Evolutionary conservation across 768 basidiomycete species (phyloP), one percentile per base, ranked within the genome.

Genomic region (Russula earlei): DNA sequence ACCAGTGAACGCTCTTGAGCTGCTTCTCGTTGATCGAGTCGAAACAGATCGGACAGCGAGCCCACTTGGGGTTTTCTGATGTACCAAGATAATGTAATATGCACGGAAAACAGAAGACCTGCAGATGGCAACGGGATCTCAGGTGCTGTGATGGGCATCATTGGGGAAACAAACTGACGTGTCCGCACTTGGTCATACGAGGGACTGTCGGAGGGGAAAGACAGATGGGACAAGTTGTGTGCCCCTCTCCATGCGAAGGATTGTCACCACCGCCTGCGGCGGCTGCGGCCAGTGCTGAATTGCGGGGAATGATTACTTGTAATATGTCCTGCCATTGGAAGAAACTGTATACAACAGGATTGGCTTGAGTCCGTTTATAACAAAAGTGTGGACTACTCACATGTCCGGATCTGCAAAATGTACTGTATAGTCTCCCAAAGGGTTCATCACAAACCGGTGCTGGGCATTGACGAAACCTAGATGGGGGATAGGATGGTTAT

Each of bases 341-440:
- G 73, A 87, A 93, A 65, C 93, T 96, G 58, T 5, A 11, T 0
- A 12, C 33, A 29, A 33, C 7, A 8, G 34, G 25, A 40, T 57
- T 54, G 41, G 20, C 51, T 44, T 58, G 43, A 56, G 33, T 48
- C 40, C 40, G 49, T 40, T 17, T 59, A 60, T 67, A 66, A 50
- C 42, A 34, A 34, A 33, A 41, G 34, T 31, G 27, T 47, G 34
- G 33, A 54, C 48, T 45, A 75, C 89, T 66, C 69, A 88, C 87
- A 98, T 94, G 70, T 99, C 96, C 33, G 96, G 92, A 69, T 97
- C 94, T 40, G 91, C 92, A 67, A 97, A 94, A 69, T 96, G 93
- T 6, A 88, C 94, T 17, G 93, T 91, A 67, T 96, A 94, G 62
- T 83, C 78, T n/a, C 90, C 88, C 38, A 77, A 82, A 2, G 95